These are phyloP conservation scores for Ophiocordyceps australis DNA, from an alignment of 2,329 filamentous ascomycete genomes.

Conservation along the genomic window DNA sequence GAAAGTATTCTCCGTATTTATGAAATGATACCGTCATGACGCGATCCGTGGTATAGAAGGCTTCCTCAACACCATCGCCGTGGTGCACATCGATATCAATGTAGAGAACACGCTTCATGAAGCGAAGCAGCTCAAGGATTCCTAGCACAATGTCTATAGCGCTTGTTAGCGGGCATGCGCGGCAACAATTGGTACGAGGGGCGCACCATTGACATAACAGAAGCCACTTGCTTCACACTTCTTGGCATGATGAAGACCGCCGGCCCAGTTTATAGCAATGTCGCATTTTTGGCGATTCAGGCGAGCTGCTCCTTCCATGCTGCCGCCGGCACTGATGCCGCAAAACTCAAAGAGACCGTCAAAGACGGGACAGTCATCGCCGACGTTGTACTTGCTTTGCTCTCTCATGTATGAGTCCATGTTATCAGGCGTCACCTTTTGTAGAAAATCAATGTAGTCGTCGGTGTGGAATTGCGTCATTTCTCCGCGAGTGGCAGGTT, in stretches of 20 bases:
- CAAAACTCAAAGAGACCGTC: constrained; percentile 97
- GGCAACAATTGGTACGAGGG: too few species aligned
- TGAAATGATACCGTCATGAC: constrained; percentile 91
- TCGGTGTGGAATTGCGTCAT: constrained; percentile 88
- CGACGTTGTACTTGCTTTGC: constrained; percentile 84
- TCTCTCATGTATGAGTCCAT: constrained; percentile 90
- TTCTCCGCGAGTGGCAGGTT: constrained; percentile 75
- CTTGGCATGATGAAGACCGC: constrained; percentile 91
- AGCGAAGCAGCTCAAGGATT: constrained; percentile 77
- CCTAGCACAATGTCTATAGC: constrained; percentile 77
- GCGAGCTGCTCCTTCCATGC: constrained; percentile 81
- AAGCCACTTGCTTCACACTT: constrained; percentile 94
- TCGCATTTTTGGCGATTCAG: constrained; percentile 84
- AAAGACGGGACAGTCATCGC: constrained; percentile 94
- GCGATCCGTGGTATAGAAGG: constrained; percentile 81
- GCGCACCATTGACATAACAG: constrained; percentile 89
- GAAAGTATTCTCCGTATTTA: constrained; percentile 95
- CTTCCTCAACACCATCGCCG: constrained; percentile 82
- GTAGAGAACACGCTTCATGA: constrained; percentile 91
- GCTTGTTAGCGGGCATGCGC: not conserved
- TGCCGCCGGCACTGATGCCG: constrained; percentile 83
- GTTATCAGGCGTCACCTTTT: constrained; percentile 93
- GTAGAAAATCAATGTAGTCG: constrained; percentile 90
- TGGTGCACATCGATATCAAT: constrained; percentile 94
- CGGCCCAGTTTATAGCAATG: constrained; percentile 97